Percentiles rank a stretch among this genome's conserved stretches.
Evolutionary conservation across 257 asterid species (phyloP).

Genomic region (Przewalskia tangutica): DNA sequence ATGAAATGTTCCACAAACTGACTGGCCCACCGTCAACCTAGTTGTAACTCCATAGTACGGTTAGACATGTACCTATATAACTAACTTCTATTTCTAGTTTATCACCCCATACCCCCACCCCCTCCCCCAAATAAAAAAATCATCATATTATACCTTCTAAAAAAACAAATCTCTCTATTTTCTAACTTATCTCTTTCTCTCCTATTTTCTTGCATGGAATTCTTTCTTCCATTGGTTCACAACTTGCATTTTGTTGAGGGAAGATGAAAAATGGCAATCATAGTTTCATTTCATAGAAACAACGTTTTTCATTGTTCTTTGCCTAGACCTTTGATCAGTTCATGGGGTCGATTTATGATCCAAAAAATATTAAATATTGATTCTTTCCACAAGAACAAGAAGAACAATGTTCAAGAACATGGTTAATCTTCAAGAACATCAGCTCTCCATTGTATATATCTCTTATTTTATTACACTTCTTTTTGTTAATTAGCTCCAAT

Average conservation of each 20-base stretch:
- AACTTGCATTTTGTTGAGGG: conserved; percentile 13
- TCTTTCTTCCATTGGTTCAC: conserved; percentile 25
- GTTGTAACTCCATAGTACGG: conserved; percentile 49
- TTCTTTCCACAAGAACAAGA: neutral
- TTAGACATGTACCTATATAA: conserved; percentile 8
- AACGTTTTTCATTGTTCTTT: neutral
- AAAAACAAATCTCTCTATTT: neutral
- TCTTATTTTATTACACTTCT: neutral
- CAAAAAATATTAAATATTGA: neutral
- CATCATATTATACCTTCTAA: neutral
- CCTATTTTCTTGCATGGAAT: conserved; percentile 12
- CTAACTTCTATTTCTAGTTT: conserved; percentile 14
- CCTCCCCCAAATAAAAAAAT: neutral
- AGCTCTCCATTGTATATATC: conserved; percentile 28
- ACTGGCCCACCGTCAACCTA: conserved; percentile 40
- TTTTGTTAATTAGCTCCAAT: neutral
- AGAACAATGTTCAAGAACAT: conserved; percentile 42
- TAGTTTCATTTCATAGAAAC: neutral
- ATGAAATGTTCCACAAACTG: conserved; percentile 7
- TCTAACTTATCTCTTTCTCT: neutral
- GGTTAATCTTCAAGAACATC: conserved; percentile 40
- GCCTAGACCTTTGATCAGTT: neutral
- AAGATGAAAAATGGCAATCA: neutral
- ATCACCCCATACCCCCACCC: neutral
- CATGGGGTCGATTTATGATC: neutral